Evolutionary conservation across 2,329 filamentous ascomycete genomes (phyloP).

Genomic region (Arthrobotrys iridis): DNA sequence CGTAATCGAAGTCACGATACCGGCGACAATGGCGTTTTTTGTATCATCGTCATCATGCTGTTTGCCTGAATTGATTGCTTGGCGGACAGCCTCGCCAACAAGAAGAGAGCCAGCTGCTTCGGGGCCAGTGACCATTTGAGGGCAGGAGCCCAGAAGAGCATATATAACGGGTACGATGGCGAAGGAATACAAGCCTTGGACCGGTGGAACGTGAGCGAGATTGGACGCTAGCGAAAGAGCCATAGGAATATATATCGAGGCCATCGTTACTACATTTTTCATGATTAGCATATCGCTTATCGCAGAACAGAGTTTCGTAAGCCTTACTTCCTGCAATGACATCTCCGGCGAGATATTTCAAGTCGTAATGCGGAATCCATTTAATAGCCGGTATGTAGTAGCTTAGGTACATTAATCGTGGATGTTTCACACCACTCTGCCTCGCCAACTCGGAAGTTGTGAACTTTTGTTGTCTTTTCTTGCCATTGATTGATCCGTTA

Average conservation of each 20-base stretch:
- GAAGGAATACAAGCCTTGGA: constrained; percentile 93
- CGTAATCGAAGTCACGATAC: constrained; percentile 86
- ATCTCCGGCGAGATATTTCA: constrained; percentile 84
- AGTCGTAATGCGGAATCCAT: constrained; percentile 88
- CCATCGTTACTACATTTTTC: constrained; percentile 75
- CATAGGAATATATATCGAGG: constrained; percentile 99
- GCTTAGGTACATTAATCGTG: constrained; percentile 80
- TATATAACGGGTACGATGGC: constrained; percentile 93
- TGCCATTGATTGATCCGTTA: constrained; percentile 58
- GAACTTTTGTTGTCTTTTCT: constrained; percentile 30
- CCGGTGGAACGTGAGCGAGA: constrained; percentile 88
- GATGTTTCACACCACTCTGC: constrained; percentile 69
- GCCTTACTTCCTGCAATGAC: constrained; percentile 74
- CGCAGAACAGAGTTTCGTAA: background rate
- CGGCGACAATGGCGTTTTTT: constrained; percentile 83
- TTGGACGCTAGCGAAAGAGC: constrained; percentile 91
- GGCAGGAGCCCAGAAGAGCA: constrained; percentile 87
- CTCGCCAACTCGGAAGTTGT: constrained; percentile 55
- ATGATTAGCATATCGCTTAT: background rate
- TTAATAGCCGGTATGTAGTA: constrained; percentile 93
- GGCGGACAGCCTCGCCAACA: constrained; percentile 75
- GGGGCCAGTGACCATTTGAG: constrained; percentile 91
- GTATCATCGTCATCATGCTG: constrained; percentile 70
- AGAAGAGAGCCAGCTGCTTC: constrained; percentile 93
- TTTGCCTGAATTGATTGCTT: constrained; percentile 76